Evolutionary conservation across 768 basidiomycete genomes (phyloP), one percentile per base, ranked within the genome.

Genomic region (Aureoboletus auriporus): DNA sequence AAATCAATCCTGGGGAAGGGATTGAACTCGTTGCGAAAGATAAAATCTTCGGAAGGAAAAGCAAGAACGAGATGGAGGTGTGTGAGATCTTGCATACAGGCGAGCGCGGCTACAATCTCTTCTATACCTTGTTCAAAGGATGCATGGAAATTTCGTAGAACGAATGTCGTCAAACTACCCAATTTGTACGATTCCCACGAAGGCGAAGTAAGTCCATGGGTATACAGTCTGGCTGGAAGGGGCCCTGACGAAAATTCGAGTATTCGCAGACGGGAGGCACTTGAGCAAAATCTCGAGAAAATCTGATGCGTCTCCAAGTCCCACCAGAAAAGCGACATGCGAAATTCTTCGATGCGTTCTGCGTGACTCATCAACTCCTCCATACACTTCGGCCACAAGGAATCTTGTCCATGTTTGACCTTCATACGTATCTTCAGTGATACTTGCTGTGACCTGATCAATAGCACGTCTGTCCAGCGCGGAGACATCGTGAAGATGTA

Each of bases 371-470:
- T 33, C 31, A 33, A 13, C 31, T 33, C 31, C 1, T 7, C 13
- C 31, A 10, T 8, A 23, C 20, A 23, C 20, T 23, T 23, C 20
- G 20, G 20, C 20, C 20, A 23, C 20, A 23, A 4, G 20, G 20
- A 2, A 23, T 23, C 20, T 4, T 23, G 20, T 23, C 20, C 20
- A 23, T 23, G 20, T 23, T 23, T 23, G 20, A 23, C 20, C 20
- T 23, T 23, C 4, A 23, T 23, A 23, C 20, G 20, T 23, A 45
- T 23, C 30, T 44, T 44, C n/a, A 60, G 35, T 9, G 66, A 58
- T 9, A 68, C 69, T 55, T 62, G 66, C 45, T 72, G 75, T 0
- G 75, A 77, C 7, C 75, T 66, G 30, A 55, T 57, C 33, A 77
- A 44, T 68, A 75, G 70, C 49, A 69, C 72, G 30, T 68, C 57